phyloP scores from a whole-genome alignment of 176 grass and related monocot species.

The Oryza glaberrima region DNA sequence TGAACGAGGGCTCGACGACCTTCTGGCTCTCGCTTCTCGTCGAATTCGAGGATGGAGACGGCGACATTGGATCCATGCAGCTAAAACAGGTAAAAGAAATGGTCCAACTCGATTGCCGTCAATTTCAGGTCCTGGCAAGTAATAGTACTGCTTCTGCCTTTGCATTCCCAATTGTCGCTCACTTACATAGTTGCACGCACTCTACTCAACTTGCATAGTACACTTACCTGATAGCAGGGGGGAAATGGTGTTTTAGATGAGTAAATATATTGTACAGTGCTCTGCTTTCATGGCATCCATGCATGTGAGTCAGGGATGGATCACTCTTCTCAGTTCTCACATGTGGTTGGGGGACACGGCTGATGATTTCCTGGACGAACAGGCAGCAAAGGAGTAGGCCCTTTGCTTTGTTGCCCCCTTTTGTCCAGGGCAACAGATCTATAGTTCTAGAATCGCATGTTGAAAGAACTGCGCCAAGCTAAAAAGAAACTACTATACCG shows the following conservation, averaged over 20 bases:
- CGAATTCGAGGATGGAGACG: conserved; percentile 94
- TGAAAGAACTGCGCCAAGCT: not conserved
- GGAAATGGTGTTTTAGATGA: not conserved
- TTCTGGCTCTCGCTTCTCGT: conserved; percentile 96
- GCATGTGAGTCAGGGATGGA: conserved; percentile 23
- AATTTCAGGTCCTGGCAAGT: not conserved
- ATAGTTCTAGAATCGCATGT: conserved; percentile 26
- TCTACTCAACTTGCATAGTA: not conserved
- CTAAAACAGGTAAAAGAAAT: conserved; percentile 64
- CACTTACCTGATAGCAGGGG: not conserved
- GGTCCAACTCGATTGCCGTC: not conserved
- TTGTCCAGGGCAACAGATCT: not conserved
- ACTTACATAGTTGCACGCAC: not conserved
- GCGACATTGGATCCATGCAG: conserved; percentile 92
- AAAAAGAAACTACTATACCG: not conserved
- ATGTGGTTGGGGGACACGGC: conserved; percentile 23
- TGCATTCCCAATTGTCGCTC: not conserved
- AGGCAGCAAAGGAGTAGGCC: conserved; percentile 3
- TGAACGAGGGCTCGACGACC: conserved; percentile 86
- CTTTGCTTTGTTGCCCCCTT: not conserved
- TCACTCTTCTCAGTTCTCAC: conserved; percentile 8
- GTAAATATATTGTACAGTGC: not conserved
- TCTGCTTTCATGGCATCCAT: not conserved
- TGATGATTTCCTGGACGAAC: conserved; percentile 36
- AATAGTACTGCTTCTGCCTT: not conserved